These are phyloP conservation scores for Vitis hybrid DNA, from an alignment of 177 flowering plant species.

Conservation along the genomic window DNA sequence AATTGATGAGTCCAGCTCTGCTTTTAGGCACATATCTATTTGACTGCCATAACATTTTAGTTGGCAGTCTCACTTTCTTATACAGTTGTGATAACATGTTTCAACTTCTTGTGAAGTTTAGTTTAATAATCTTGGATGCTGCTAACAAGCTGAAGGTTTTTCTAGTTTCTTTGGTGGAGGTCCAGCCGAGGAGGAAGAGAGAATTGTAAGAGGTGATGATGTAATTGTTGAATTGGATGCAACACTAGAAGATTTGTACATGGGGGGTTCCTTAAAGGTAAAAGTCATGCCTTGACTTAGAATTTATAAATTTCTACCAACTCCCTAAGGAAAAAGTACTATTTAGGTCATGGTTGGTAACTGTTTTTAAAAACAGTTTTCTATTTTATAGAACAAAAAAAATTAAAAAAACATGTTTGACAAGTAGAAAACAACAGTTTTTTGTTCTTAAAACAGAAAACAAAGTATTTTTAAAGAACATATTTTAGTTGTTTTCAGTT, in stretches of 20 bases:
- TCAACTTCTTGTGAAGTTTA: background rate
- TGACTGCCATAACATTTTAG: background rate
- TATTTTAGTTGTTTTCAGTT: too few species aligned
- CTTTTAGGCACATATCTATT: too few species aligned
- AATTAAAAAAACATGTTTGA: too few species aligned
- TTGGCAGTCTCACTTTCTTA: background rate
- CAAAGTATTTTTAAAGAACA: too few species aligned
- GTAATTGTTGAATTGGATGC: slow-evolving; percentile 96
- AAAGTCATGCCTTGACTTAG: background rate
- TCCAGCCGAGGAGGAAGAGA: slow-evolving; percentile 72
- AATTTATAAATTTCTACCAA: background rate
- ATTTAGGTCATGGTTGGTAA: too few species aligned
- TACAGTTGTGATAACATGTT: background rate
- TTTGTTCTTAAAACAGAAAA: too few species aligned
- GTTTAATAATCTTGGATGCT: background rate
- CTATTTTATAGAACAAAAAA: too few species aligned
- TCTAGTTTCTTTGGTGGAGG: slow-evolving; percentile 91
- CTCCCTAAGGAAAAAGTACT: background rate
- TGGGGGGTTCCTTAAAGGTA: slow-evolving; percentile 98
- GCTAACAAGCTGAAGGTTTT: slow-evolving; percentile 14
- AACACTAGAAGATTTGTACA: slow-evolving; percentile 87
- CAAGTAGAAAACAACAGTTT: too few species aligned
- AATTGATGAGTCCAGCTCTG: too few species aligned
- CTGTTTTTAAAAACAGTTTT: too few species aligned
- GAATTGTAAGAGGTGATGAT: slow-evolving; percentile 88